A percentile compares a stretch with the other conserved stretches of the same genome.
These are phyloP conservation scores for Borovskyia barvae DNA, from an alignment of 208 protist species.

Conservation along the genomic window DNA sequence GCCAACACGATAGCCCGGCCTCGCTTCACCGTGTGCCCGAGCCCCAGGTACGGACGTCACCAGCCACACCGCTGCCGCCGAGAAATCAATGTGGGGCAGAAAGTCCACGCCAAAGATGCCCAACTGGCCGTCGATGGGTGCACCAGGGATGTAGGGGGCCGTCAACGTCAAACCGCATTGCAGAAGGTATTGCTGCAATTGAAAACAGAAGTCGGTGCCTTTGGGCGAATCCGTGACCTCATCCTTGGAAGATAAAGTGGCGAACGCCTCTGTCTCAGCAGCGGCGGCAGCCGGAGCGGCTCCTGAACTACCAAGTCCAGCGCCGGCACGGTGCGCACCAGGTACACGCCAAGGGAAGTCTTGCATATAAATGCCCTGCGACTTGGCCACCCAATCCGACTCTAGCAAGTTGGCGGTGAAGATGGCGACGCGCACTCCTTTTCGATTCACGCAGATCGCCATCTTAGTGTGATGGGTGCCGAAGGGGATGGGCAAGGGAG, in stretches of 20 bases:
- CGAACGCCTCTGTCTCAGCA: too few species aligned
- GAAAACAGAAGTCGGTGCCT: slow-evolving; percentile 34
- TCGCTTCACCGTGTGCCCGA: slow-evolving; percentile 17
- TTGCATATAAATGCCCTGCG: slow-evolving; percentile 79
- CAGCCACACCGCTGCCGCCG: slow-evolving; percentile 48
- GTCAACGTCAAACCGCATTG: slow-evolving; percentile 11
- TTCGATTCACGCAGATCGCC: slow-evolving; percentile 46
- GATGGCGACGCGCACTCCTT: slow-evolving; percentile 62
- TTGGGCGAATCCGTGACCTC: background rate
- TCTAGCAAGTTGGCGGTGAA: slow-evolving; percentile 76
- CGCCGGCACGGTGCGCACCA: background rate
- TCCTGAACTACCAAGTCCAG: background rate
- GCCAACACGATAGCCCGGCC: slow-evolving; percentile 27
- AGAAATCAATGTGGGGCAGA: slow-evolving; percentile 63
- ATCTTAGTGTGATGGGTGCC: slow-evolving; percentile 89
- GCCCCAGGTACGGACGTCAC: slow-evolving; percentile 67
- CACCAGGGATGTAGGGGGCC: background rate
- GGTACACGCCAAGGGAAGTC: slow-evolving; percentile 79
- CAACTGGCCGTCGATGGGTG: slow-evolving; percentile 4
- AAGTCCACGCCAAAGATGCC: slow-evolving; percentile 36
- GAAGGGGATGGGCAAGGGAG: slow-evolving; percentile 63
- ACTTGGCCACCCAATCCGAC: slow-evolving; percentile 66
- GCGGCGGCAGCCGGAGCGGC: too few species aligned
- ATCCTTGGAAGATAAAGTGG: background rate
- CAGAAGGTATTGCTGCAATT: slow-evolving; percentile 32